These are phyloP conservation scores for Aeschynomene evenia DNA, from an alignment of 306 rosid genomes.

Conservation along the genomic window DNA sequence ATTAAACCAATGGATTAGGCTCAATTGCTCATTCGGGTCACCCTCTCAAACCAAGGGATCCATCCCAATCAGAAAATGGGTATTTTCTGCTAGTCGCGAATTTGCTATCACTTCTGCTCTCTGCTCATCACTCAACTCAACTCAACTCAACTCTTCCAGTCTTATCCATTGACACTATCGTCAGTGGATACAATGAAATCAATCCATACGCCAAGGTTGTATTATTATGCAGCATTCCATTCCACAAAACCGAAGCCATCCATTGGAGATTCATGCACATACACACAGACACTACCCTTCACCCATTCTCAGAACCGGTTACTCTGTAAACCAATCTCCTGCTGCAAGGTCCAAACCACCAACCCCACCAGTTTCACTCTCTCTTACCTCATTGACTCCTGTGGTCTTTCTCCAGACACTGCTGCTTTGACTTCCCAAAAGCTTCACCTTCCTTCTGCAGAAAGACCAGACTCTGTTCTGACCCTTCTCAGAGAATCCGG, in stretches of 20 bases:
- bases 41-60: neutral
- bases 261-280: slow-evolving; percentile 5
- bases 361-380: neutral
- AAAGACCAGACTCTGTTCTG: slow-evolving; percentile 22
- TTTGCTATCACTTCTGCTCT: neutral
- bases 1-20: neutral
- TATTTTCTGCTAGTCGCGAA: neutral
- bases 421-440: slow-evolving; percentile 23
- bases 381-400: slow-evolving; percentile 28
- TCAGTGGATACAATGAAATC: neutral
- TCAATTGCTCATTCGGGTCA: neutral
- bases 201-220: neutral
- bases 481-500: slow-evolving; percentile 26
- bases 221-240: neutral
- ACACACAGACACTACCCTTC: neutral
- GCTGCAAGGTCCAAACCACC: neutral
- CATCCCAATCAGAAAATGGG: neutral
- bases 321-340: neutral
- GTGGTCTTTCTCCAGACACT: slow-evolving; percentile 27
- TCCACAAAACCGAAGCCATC: neutral
- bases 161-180: neutral
- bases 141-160: neutral
- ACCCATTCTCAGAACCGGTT: neutral
- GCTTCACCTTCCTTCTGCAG: slow-evolving; percentile 12
- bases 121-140: neutral